These are phyloP conservation scores for Apium graveolens DNA, from an alignment of 129 eudicot species.

Conservation along the genomic window DNA sequence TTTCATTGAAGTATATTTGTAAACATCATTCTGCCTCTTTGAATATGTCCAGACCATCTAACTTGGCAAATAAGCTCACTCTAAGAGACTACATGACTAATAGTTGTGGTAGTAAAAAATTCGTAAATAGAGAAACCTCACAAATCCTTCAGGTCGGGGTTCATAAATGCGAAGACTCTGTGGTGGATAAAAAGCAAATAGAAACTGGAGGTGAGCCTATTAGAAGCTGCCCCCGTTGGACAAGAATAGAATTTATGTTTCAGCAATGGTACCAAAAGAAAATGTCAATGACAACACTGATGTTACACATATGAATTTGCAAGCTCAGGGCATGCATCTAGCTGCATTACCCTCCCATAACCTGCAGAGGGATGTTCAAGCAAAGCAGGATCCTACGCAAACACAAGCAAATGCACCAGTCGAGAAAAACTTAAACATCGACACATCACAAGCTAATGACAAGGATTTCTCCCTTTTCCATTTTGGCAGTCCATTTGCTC, in stretches of 20 bases:
- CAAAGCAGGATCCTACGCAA: conserved; percentile 3
- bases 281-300: conserved; percentile 17
- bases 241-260: not conserved
- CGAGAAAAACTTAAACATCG: conserved; percentile 20
- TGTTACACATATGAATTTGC: conserved; percentile 16
- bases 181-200: conserved; percentile 11
- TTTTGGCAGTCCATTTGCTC: conserved; percentile 83
- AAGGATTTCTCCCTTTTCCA: conserved; percentile 76
- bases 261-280: conserved; percentile 17
- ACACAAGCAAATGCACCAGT: conserved; percentile 6
- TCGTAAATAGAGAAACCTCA: conserved; percentile 43
- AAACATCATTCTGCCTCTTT: conserved; percentile 31
- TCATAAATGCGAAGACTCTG: conserved; percentile 16
- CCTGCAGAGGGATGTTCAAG: no score
- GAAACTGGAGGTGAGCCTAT: conserved; percentile 9
- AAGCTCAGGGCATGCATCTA: conserved; percentile 37
- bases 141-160: conserved; percentile 26
- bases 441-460: conserved; percentile 26
- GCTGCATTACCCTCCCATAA: no score
- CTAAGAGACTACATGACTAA: conserved; percentile 41
- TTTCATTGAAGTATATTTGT: conserved; percentile 24
- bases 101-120: conserved; percentile 35
- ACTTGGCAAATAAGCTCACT: conserved; percentile 43
- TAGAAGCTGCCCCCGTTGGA: not conserved
- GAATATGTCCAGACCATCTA: conserved; percentile 43